Percentiles rank a stretch among this genome's conserved stretches.
Evolutionary conservation across 345 rosid species (phyloP).

Genomic region (Sisymbrium altissimum): DNA sequence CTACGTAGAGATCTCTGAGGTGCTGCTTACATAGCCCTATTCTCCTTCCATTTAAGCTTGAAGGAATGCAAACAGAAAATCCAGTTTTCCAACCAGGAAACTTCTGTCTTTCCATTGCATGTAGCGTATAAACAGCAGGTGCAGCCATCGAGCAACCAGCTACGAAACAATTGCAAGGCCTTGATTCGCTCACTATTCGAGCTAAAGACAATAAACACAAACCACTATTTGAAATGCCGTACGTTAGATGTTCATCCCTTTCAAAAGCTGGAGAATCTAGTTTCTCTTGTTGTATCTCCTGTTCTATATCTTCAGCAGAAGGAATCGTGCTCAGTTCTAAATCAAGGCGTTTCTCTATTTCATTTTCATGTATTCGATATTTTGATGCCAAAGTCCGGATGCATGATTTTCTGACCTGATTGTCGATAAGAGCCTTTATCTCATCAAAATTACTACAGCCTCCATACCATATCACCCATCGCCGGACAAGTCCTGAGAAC

Average conservation of each 20-base stretch:
- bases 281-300: conserved; percentile 39
- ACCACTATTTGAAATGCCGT: conserved; percentile 65
- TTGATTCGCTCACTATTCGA: conserved; percentile 60
- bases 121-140: conserved; percentile 65
- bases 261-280: conserved; percentile 40
- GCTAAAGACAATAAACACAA: conserved; percentile 66
- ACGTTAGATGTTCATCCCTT: conserved; percentile 56
- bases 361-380: conserved; percentile 62
- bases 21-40: conserved; percentile 77
- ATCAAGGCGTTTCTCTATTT: conserved; percentile 71
- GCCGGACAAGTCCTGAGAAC: conserved; percentile 65
- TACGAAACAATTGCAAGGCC: conserved; percentile 79
- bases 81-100: conserved; percentile 97
- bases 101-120: conserved; percentile 90
- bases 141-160: conserved; percentile 67
- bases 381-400: conserved; percentile 82
- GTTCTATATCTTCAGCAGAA: conserved; percentile 48
- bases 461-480: conserved; percentile 72
- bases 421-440: conserved; percentile 49
- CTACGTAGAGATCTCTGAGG: conserved; percentile 62
- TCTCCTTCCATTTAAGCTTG: conserved; percentile 75
- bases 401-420: conserved; percentile 70
- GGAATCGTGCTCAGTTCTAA: conserved; percentile 58
- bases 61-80: conserved; percentile 73
- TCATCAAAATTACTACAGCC: conserved; percentile 67